A percentile compares a stretch with the other conserved stretches of the same genome.
phyloP scores from a whole-genome alignment of 2,329 filamentous ascomycete species.

The Calonectria pteridis region DNA sequence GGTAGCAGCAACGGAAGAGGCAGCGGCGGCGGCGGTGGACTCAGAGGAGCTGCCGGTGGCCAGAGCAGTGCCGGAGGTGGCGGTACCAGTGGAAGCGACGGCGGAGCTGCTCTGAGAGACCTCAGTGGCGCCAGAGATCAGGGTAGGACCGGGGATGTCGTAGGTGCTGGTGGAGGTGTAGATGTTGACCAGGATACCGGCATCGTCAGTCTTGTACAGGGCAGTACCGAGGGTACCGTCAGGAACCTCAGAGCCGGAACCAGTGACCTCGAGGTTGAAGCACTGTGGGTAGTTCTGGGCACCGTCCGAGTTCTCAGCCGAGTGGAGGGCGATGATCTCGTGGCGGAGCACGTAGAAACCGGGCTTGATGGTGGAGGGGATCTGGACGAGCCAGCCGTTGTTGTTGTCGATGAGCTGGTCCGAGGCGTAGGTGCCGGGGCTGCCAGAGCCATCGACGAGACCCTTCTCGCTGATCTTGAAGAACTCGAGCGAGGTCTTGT shows the following conservation, averaged over 20 bases:
- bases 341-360: conserved; percentile 64
- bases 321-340: conserved; percentile 65
- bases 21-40: conserved; percentile 14
- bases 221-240: conserved; percentile 49
- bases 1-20: conserved; percentile 22
- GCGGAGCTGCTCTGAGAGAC: conserved; percentile 37
- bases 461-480: conserved; percentile 75
- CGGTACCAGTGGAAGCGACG: conserved; percentile 29
- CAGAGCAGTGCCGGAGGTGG: conserved; percentile 26
- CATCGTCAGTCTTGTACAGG: conserved; percentile 47
- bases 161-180: conserved; percentile 45
- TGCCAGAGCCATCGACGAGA: conserved; percentile 60
- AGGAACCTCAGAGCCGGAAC: conserved; percentile 53
- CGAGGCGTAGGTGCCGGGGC: conserved; percentile 51
- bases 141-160: conserved; percentile 45
- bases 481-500: conserved; percentile 68
- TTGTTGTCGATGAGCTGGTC: conserved; percentile 58
- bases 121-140: conserved; percentile 39
- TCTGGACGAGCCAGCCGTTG: conserved; percentile 50
- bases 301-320: conserved; percentile 56
- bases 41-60: conserved; percentile 29
- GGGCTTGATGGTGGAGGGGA: conserved; percentile 51
- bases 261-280: conserved; percentile 61
- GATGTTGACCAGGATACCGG: conserved; percentile 51
- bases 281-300: conserved; percentile 67